These are phyloP conservation scores for Blepharisma stoltei DNA, from an alignment of 73 alveolate species.

Conservation along the genomic window DNA sequence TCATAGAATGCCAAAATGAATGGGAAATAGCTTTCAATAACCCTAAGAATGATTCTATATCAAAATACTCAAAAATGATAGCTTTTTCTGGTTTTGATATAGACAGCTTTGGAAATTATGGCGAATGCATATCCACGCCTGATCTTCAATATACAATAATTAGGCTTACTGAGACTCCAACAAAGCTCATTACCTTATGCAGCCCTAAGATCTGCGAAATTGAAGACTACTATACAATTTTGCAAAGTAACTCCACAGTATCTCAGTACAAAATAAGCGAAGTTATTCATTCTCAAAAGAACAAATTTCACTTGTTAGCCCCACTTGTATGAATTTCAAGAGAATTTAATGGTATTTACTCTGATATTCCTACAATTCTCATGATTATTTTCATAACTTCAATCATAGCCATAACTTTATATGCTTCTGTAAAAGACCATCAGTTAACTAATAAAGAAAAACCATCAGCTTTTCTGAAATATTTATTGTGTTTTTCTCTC, in stretches of 20 bases:
- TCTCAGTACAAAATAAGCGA: background rate
- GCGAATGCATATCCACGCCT: slow-evolving; percentile 17
- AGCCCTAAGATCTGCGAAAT: background rate
- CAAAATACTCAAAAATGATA: background rate
- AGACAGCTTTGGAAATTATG: slow-evolving; percentile 40
- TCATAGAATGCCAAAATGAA: too few relatives aligned
- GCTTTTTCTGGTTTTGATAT: slow-evolving; percentile 37
- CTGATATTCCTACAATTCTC: background rate
- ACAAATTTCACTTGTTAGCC: background rate
- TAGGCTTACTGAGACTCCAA: background rate
- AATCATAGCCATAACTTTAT: background rate
- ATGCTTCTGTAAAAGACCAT: background rate
- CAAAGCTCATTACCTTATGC: background rate
- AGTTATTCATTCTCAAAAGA: background rate
- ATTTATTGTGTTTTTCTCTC: background rate
- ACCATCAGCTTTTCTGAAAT: background rate
- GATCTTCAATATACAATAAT: slow-evolving; percentile 14
- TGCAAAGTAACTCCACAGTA: background rate
- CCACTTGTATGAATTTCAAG: background rate
- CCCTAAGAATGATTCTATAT: too few relatives aligned
- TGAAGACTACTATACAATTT: background rate
- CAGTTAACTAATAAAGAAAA: background rate
- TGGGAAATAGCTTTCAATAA: too few relatives aligned
- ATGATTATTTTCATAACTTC: background rate
- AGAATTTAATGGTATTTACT: background rate